These are phyloP conservation scores for Barbatosphaeria neglecta DNA, from an alignment of 495 filamentous ascomycete genomes.

Conservation along the genomic window DNA sequence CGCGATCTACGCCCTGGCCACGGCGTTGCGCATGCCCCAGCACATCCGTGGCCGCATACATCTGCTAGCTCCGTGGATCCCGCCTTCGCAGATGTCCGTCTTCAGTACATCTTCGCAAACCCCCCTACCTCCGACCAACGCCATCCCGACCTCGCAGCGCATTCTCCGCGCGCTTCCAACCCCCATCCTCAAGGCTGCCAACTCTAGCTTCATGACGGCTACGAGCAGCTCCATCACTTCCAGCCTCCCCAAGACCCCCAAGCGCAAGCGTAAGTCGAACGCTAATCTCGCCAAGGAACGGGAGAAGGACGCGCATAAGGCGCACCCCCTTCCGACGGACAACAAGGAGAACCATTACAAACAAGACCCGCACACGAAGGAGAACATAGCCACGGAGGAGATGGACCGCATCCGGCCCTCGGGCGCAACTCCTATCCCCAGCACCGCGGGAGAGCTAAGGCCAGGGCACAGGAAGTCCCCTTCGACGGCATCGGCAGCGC, in stretches of 20 bases:
- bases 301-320: slow-evolving; percentile 25
- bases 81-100: slow-evolving; percentile 86
- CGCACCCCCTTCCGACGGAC: slow-evolving; percentile 14
- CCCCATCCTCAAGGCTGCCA: slow-evolving; percentile 83
- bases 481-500: slow-evolving; percentile 6
- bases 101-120: slow-evolving; percentile 60
- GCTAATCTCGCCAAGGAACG: slow-evolving; percentile 6
- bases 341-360: slow-evolving; percentile 32
- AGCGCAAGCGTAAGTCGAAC: slow-evolving; percentile 32
- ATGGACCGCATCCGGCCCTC: slow-evolving; percentile 24
- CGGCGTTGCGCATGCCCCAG: slow-evolving; percentile 88
- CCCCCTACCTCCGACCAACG: slow-evolving; percentile 57
- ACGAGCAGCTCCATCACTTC: slow-evolving; percentile 83
- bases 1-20: slow-evolving; percentile 94
- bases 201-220: slow-evolving; percentile 86
- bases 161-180: slow-evolving; percentile 87
- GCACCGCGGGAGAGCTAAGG: slow-evolving; percentile 13
- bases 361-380: neutral
- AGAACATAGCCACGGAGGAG: slow-evolving; percentile 16
- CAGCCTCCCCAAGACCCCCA: slow-evolving; percentile 63
- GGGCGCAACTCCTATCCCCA: slow-evolving; percentile 15
- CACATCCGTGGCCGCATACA: slow-evolving; percentile 93
- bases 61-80: slow-evolving; percentile 94
- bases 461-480: slow-evolving; percentile 5
- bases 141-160: slow-evolving; percentile 81